phyloP scores from a whole-genome alignment of 352 stramenopile genomes.

The Phytopythium vexans region DNA sequence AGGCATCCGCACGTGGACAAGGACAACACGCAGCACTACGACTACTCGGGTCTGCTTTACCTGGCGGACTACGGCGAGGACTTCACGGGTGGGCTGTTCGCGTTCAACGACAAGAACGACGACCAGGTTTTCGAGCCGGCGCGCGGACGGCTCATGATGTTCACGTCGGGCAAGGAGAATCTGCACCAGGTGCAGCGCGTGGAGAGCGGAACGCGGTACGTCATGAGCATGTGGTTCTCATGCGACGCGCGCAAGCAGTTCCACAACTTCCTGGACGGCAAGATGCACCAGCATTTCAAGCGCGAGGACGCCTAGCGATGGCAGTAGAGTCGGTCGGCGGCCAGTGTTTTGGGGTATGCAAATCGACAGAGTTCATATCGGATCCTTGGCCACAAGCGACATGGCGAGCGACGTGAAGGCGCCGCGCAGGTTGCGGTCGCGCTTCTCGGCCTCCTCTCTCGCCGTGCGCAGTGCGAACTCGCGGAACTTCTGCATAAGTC shows the following conservation, averaged over 20 bases:
- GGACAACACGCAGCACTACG: constrained; percentile 93
- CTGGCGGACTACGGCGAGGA: constrained; percentile 77
- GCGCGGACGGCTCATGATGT: constrained; percentile 84
- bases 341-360: too few species aligned
- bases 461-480: constrained; percentile 41
- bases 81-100: constrained; percentile 89
- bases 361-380: constrained; percentile 5
- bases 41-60: constrained; percentile 91
- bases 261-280: constrained; percentile 89
- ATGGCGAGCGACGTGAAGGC: constrained; percentile 47
- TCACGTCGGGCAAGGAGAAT: constrained; percentile 89
- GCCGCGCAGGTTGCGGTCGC: constrained; percentile 41
- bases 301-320: constrained; percentile 25
- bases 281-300: constrained; percentile 76
- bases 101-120: constrained; percentile 78
- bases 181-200: constrained; percentile 78
- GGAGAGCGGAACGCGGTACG: constrained; percentile 76
- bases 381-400: constrained; percentile 23
- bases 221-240: constrained; percentile 93
- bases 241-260: constrained; percentile 84
- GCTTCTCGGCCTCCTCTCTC: constrained; percentile 29
- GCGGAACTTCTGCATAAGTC: constrained; percentile 58
- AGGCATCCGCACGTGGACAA: constrained; percentile 91
- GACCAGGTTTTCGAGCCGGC: constrained; percentile 75
- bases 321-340: background rate